Evolutionary conservation across 805 yeast genomes (phyloP).

Genomic region (Kuraishia floccosa): DNA sequence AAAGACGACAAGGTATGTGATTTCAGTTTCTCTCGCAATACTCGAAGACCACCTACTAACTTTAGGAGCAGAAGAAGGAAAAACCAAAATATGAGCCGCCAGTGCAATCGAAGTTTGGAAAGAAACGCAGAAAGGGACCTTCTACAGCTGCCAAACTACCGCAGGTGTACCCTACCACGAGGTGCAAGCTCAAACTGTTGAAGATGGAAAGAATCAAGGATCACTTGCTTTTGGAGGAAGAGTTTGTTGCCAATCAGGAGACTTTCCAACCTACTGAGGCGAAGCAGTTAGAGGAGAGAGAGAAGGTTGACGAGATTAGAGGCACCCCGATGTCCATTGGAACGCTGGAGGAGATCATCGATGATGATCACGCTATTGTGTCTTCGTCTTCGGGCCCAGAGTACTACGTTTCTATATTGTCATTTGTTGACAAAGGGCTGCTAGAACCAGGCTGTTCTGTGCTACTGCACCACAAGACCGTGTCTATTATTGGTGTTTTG

Average conservation of each 20-base stretch:
- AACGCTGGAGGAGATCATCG: constrained; percentile 92
- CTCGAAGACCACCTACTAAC: no score
- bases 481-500: constrained; percentile 93
- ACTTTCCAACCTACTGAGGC: constrained; percentile 93
- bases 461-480: constrained; percentile 88
- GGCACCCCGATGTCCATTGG: constrained; percentile 97
- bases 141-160: constrained; percentile 81
- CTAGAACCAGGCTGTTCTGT: constrained; percentile 97
- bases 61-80: constrained; percentile 37
- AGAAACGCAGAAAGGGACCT: constrained; percentile 89
- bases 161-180: constrained; percentile 78
- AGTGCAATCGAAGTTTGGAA: constrained; percentile 86
- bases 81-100: constrained; percentile 99
- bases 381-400: constrained; percentile 95
- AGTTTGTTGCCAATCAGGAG: constrained; percentile 91
- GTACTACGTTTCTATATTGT: constrained; percentile 89
- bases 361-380: constrained; percentile 98
- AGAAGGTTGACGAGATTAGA: constrained; percentile 88
- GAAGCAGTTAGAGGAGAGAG: constrained; percentile 91
- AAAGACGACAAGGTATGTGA: constrained; percentile 14
- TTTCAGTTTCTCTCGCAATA: no score
- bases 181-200: constrained; percentile 83
- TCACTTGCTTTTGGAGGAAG: constrained; percentile 89
- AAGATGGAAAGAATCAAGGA: constrained; percentile 96
- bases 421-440: constrained; percentile 93